phyloP scores from a whole-genome alignment of 129 eudicot genomes.

The Artemisia annua region DNA sequence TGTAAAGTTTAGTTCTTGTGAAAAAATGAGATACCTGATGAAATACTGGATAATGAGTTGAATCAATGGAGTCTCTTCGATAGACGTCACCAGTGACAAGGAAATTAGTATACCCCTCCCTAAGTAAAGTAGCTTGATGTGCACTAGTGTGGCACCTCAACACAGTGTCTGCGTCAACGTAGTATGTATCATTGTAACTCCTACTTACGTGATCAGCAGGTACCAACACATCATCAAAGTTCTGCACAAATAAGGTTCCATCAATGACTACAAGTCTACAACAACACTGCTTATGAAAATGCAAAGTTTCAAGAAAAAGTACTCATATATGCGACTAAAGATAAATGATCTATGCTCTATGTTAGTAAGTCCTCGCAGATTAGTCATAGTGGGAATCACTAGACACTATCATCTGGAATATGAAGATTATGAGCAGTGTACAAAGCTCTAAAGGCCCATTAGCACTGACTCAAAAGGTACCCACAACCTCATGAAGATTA shows the following conservation, averaged over 20 bases:
- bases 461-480: too few relatives aligned
- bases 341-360: neutral
- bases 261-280: neutral
- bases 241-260: constrained; percentile 50
- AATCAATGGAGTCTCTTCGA: constrained; percentile 95
- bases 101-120: constrained; percentile 79
- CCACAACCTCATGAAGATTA: too few relatives aligned
- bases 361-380: neutral
- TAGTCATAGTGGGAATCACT: too few relatives aligned
- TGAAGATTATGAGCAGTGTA: too few relatives aligned
- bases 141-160: constrained; percentile 99
- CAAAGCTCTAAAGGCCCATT: too few relatives aligned
- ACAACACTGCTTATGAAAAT: neutral
- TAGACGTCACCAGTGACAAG: constrained; percentile 97
- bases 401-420: too few relatives aligned
- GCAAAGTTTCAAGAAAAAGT: neutral
- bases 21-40: constrained; percentile 70
- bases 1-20: neutral
- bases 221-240: constrained; percentile 95
- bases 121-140: constrained; percentile 90
- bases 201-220: constrained; percentile 98
- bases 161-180: constrained; percentile 83
- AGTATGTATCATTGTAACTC: constrained; percentile 96
- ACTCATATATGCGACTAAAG: neutral
- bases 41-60: constrained; percentile 98